Evolutionary conservation across 2,329 filamentous ascomycete genomes (phyloP).

Genomic region (Purpureocillium takamizusanense): DNA sequence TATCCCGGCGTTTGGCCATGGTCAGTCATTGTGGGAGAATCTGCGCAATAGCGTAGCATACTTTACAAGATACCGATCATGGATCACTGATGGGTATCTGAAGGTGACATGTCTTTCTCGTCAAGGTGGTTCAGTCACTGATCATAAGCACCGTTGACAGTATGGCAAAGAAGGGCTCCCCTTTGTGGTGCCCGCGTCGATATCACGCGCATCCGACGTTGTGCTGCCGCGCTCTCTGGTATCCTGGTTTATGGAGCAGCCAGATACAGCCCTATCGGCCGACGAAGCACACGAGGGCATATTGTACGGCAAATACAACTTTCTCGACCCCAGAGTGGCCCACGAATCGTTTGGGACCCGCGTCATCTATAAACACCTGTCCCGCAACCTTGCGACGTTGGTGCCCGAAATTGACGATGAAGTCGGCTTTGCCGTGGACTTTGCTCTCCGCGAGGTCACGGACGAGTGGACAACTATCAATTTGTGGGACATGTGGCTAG

Average conservation of each 20-base stretch:
- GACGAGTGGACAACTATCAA: slow-evolving; percentile 29
- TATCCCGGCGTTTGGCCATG: slow-evolving; percentile 31
- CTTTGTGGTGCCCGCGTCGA: slow-evolving; percentile 31
- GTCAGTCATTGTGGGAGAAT: slow-evolving; percentile 22
- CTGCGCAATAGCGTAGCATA: slow-evolving; percentile 30
- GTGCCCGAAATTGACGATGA: slow-evolving; percentile 33
- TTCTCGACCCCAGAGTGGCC: slow-evolving; percentile 25
- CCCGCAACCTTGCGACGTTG: slow-evolving; percentile 27
- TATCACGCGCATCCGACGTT: slow-evolving; percentile 31
- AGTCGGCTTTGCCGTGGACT: slow-evolving; percentile 24
- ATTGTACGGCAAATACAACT: slow-evolving; percentile 30
- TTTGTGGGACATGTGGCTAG: slow-evolving; percentile 34
- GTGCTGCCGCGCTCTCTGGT: slow-evolving; percentile 34
- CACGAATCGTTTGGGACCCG: slow-evolving; percentile 28
- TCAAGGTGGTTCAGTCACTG: no score
- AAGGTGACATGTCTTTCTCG: slow-evolving; percentile 18
- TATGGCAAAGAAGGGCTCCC: slow-evolving; percentile 30
- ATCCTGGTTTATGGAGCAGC: slow-evolving; percentile 36
- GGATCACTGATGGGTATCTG: slow-evolving; percentile 33
- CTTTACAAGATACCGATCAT: slow-evolving; percentile 25
- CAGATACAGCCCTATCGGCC: slow-evolving; percentile 32
- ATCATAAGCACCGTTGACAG: slow-evolving; percentile 10
- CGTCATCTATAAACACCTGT: slow-evolving; percentile 34
- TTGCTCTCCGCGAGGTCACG: slow-evolving; percentile 22
- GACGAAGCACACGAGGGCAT: slow-evolving; percentile 30